These are phyloP conservation scores for Chlamydomonas sphaeroides DNA, from an alignment of 139 green algal species.

Conservation along the genomic window DNA sequence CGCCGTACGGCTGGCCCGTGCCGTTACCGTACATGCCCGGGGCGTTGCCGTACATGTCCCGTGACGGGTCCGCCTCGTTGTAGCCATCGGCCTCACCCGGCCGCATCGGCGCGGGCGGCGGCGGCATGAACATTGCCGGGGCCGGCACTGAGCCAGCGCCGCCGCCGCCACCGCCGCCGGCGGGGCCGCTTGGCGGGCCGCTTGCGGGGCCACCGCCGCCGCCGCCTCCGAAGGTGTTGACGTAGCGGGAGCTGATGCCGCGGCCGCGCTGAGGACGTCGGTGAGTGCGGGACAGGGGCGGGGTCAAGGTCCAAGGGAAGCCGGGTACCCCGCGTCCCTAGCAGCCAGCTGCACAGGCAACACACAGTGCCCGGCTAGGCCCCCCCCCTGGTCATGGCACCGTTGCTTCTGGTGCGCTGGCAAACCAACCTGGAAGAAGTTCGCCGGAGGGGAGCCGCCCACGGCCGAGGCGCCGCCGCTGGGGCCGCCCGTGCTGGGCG, in stretches of 20 bases:
- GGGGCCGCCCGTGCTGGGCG: not conserved
- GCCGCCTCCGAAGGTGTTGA: slow-evolving; percentile 13
- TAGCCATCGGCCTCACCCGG: not conserved
- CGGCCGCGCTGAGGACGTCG: slow-evolving; percentile 15
- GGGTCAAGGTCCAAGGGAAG: too few species aligned
- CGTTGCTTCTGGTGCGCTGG: too few species aligned
- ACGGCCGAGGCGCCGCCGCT: not conserved
- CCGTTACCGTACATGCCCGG: too few species aligned
- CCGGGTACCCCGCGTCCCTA: too few species aligned
- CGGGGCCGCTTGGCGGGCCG: not conserved
- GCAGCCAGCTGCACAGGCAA: too few species aligned
- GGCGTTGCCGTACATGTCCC: too few species aligned
- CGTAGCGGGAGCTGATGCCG: slow-evolving; percentile 31
- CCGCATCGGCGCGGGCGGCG: slow-evolving; percentile 11
- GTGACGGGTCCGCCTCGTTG: not conserved
- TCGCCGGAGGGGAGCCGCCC: not conserved
- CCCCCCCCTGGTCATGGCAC: too few species aligned
- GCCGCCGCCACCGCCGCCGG: not conserved
- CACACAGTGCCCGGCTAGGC: too few species aligned
- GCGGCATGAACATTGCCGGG: slow-evolving; percentile 6
- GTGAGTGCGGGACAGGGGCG: not conserved
- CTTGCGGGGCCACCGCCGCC: not conserved
- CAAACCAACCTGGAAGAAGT: slow-evolving; percentile 20
- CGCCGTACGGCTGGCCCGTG: too few species aligned
- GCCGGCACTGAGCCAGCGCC: not conserved